Conservation (phyloP, 2,329 filamentous ascomycete genomes). For the Beauveria sp. region DNA sequence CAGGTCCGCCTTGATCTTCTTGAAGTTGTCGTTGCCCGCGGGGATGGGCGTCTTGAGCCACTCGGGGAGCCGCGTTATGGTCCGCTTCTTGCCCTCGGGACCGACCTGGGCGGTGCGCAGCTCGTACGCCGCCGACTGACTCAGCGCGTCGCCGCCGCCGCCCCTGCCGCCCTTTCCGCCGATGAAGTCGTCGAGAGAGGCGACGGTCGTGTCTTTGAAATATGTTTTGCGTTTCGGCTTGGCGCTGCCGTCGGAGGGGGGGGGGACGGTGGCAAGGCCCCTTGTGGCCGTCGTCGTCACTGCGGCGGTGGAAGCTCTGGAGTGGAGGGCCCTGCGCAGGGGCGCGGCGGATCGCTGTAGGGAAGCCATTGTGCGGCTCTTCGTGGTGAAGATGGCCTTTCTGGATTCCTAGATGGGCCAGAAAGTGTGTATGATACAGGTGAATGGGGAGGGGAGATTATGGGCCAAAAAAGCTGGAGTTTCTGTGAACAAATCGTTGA, state of each 20-base stretch:
- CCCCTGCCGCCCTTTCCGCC: slow-evolving; percentile 21
- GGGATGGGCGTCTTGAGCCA: slow-evolving; percentile 98
- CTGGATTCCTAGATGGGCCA: background rate
- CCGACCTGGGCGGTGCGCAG: slow-evolving; percentile 58
- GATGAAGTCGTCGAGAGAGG: slow-evolving; percentile 52
- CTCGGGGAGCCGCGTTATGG: slow-evolving; percentile 68
- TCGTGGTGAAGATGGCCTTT: background rate
- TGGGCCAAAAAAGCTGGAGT: slow-evolving; percentile 2
- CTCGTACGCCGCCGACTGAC: slow-evolving; percentile 48
- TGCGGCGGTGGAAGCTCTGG: slow-evolving; percentile 13
- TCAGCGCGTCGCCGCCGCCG: slow-evolving; percentile 25
- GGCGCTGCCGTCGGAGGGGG: slow-evolving; percentile 21
- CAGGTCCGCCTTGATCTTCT: slow-evolving; percentile 90
- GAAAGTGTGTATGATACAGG: background rate
- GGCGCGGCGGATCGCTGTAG: slow-evolving; percentile 36
- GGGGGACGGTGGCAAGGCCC: slow-evolving; percentile 40
- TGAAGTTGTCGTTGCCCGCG: slow-evolving; percentile 71
- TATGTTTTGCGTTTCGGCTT: slow-evolving; percentile 37
- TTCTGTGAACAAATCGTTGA: slow-evolving; percentile 10
- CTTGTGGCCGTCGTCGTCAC: slow-evolving; percentile 22
- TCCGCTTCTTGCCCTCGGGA: slow-evolving; percentile 53
- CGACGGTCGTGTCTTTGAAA: slow-evolving; percentile 52
- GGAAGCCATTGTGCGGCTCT: slow-evolving; percentile 26
- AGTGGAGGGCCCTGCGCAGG: slow-evolving; percentile 32
- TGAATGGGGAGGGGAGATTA: background rate